These are phyloP conservation scores for Trametes cingulata DNA, from an alignment of 768 basidiomycete genomes.

Conservation along the genomic window DNA sequence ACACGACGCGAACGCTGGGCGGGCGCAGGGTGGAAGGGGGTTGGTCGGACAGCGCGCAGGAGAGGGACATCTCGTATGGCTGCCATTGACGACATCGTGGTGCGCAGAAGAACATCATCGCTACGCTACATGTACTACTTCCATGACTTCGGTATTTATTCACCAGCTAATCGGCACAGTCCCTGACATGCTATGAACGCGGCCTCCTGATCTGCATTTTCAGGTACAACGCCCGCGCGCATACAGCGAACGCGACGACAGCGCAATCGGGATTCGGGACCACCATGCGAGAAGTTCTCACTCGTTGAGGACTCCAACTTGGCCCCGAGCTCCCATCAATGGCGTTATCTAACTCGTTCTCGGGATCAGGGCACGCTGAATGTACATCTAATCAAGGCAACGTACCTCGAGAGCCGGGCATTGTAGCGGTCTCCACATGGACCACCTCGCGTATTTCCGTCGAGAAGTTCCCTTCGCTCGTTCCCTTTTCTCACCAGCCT, in stretches of 20 bases:
- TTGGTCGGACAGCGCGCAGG: background rate
- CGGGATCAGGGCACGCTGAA: background rate
- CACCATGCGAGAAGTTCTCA: background rate
- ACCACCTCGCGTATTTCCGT: slow-evolving; percentile 2
- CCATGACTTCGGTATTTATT: slow-evolving; percentile 22
- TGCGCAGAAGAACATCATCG: slow-evolving; percentile 14
- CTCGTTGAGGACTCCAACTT: background rate
- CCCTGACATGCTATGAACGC: background rate
- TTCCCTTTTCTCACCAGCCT: slow-evolving; percentile 12
- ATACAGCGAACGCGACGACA: background rate
- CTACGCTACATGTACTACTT: slow-evolving; percentile 17
- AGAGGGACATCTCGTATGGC: slow-evolving; percentile 1
- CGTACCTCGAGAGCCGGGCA: background rate
- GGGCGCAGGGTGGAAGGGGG: background rate
- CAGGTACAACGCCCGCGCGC: slow-evolving; percentile 2
- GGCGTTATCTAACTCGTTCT: background rate
- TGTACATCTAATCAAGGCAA: slow-evolving; percentile 3
- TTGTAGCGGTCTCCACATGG: slow-evolving; percentile 10
- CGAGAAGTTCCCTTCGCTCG: background rate
- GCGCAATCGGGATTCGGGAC: too few relatives aligned
- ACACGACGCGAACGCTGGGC: background rate
- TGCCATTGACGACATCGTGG: slow-evolving; percentile 14
- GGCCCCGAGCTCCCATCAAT: slow-evolving; percentile 1
- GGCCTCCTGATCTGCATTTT: slow-evolving; percentile 2
- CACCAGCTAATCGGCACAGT: slow-evolving; percentile 7